Percentiles rank a stretch among this genome's conserved stretches.
These are phyloP conservation scores for Zalaria sp. DNA, from an alignment of 2,329 filamentous ascomycete genomes.

Conservation along the genomic window DNA sequence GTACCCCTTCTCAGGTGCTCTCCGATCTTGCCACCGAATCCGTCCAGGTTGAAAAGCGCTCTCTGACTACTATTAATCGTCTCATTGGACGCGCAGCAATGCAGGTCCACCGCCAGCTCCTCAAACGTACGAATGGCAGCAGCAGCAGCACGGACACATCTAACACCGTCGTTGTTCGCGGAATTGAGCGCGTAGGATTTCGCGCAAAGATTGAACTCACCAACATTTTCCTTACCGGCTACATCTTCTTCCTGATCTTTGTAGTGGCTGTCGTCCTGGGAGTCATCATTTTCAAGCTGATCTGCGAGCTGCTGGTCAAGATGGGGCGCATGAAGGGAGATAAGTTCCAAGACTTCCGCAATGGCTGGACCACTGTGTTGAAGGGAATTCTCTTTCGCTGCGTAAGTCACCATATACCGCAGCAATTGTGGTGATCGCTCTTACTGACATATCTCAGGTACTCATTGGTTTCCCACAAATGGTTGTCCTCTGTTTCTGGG, in stretches of 20 bases:
- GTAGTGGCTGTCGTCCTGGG: constrained; percentile 58
- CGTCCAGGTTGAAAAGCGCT: constrained; percentile 66
- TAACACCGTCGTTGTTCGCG: constrained; percentile 46
- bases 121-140: constrained; percentile 21
- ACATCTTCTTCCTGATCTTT: constrained; percentile 80
- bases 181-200: constrained; percentile 84
- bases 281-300: constrained; percentile 66
- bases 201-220: constrained; percentile 70
- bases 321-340: constrained; percentile 67
- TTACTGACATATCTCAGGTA: constrained; percentile 27
- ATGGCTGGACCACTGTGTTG: constrained; percentile 82
- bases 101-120: constrained; percentile 26
- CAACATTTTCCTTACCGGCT: constrained; percentile 85
- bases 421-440: constrained; percentile 1
- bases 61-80: constrained; percentile 28
- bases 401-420: constrained; percentile 17
- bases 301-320: constrained; percentile 63
- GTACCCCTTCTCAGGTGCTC: constrained; percentile 65
- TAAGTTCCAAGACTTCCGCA: constrained; percentile 85
- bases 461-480: constrained; percentile 89
- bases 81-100: constrained; percentile 41
- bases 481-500: constrained; percentile 82
- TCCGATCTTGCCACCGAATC: constrained; percentile 61
- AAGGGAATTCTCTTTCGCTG: constrained; percentile 90
- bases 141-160: constrained; percentile 17